phyloP scores from a whole-genome alignment of 768 basidiomycete species.

The Trametes meyenii region DNA sequence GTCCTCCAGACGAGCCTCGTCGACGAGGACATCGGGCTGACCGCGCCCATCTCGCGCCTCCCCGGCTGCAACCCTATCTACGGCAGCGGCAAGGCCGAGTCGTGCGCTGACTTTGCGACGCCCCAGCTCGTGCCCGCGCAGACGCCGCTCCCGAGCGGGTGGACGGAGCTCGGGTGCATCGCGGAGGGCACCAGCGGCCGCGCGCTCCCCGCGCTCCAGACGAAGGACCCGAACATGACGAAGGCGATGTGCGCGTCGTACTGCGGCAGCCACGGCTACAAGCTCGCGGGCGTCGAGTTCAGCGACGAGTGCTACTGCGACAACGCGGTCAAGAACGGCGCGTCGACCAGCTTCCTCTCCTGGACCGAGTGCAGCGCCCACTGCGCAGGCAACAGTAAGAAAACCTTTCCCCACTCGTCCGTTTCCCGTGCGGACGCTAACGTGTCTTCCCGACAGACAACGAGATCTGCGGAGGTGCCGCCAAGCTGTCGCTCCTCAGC shows the following conservation, averaged over 20 bases:
- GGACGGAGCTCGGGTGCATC: conserved; percentile 30
- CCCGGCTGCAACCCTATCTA: conserved; percentile 31
- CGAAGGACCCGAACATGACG: conserved; percentile 28
- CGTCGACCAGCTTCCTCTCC: conserved; percentile 20
- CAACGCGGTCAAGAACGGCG: conserved; percentile 30
- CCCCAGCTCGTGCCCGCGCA: conserved; percentile 18
- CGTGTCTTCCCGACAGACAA: conserved; percentile 3
- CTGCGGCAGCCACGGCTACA: conserved; percentile 30
- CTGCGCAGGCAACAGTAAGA: conserved; percentile 30
- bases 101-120: conserved; percentile 12
- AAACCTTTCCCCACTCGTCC: too few relatives aligned
- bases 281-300: conserved; percentile 34
- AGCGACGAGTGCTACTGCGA: conserved; percentile 32
- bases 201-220: conserved; percentile 27
- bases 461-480: conserved; percentile 31
- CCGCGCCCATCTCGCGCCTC: conserved; percentile 18
- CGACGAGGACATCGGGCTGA: conserved; percentile 24
- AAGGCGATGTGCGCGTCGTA: conserved; percentile 26
- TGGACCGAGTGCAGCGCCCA: conserved; percentile 27
- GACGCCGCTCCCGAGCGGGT: conserved; percentile 24
- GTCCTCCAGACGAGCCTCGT: conserved; percentile 25
- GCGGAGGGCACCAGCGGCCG: conserved; percentile 31
- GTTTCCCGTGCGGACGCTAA: not conserved
- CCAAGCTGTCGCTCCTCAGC: conserved; percentile 22
- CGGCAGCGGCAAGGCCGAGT: conserved; percentile 10